Evolutionary conservation across 2,329 filamentous ascomycete genomes (phyloP), one percentile per base, ranked within the genome.

Genomic region (Colletotrichum lini): DNA sequence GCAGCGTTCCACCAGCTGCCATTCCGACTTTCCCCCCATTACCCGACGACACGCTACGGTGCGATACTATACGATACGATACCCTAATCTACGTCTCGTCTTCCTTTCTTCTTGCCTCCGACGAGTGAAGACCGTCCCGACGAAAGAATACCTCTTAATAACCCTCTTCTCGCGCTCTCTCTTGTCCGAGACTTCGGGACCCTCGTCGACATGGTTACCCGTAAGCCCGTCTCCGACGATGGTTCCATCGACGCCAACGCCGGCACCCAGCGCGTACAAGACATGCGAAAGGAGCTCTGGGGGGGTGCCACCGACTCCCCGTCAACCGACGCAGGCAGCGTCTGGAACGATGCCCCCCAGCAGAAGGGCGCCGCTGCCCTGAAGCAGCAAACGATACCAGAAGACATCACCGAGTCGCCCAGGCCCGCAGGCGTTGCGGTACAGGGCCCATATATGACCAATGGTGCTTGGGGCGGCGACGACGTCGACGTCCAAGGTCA

Each of bases 201-300:
- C 49, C 67, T 70, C 45, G 70, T 67, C 76, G 78, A 74, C 58
- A 86, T 85, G 84, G 83, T 85, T 53, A 77, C 80, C 70, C 81
- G 82, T 73, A 84, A 84, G 73, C 78, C 82, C 8, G 63, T 80
- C 26, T 78, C 82, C 47, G 74, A 77, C 21, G 74, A 77, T 18
- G 76, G 78, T 65, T 73, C 76, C 30, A 65, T 74, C 23, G 67
- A 76, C 61, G 75, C 78, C 70, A 74, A 78, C 35, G 73, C 65
- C 65, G 68, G 74, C 9, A 69, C 74, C 42, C 73, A 75, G 18
- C 76, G 68, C 18, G 74, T 78, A 70, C 76, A 79, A 71, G 76
- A 73, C 61, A 76, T 77, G 62, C 76, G 74, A 66, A 77, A 79
- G 67, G 79, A 79, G 50, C 70, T 77, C 21, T 81, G 78, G 80